Percentiles rank a stretch among this genome's conserved stretches.
phyloP scores from a whole-genome alignment of 106 monocot genomes.

The Triglochin maritima region DNA sequence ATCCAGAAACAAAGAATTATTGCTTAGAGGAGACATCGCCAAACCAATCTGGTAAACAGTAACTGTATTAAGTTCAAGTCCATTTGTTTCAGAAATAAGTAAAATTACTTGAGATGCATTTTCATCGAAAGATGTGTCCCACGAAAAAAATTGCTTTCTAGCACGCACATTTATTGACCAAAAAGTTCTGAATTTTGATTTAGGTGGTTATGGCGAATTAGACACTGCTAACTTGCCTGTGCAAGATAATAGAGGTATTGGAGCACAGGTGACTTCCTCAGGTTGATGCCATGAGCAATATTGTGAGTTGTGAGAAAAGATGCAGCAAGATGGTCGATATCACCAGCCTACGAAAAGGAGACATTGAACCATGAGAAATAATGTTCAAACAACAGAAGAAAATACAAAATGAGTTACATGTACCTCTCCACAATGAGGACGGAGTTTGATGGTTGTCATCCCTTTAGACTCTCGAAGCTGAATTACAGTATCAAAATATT shows the following conservation, averaged over 20 bases:
- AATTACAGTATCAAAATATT: too few relatives aligned
- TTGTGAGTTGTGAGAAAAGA: slow-evolving; percentile 80
- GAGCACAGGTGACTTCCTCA: slow-evolving; percentile 92
- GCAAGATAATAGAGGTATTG: slow-evolving; percentile 98
- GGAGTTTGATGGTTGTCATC: slow-evolving; percentile 96
- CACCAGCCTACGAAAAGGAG: slow-evolving; percentile 64
- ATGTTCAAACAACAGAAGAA: neutral
- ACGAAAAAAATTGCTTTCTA: too few relatives aligned
- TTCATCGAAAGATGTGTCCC: too few relatives aligned
- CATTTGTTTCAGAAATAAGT: too few relatives aligned
- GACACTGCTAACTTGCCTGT: slow-evolving; percentile 52
- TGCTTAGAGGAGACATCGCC: slow-evolving; percentile 98
- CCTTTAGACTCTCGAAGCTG: slow-evolving; percentile 97
- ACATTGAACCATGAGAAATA: neutral
- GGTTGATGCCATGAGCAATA: slow-evolving; percentile 91
- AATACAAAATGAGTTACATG: too few relatives aligned
- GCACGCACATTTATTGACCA: too few relatives aligned
- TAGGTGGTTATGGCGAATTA: too few relatives aligned
- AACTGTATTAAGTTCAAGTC: too few relatives aligned
- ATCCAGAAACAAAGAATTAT: slow-evolving; percentile 92
- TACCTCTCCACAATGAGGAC: slow-evolving; percentile 98
- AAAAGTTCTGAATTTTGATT: too few relatives aligned
- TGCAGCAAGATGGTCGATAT: slow-evolving; percentile 95
- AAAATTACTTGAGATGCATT: too few relatives aligned
- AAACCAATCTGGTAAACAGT: slow-evolving; percentile 69